phyloP scores from a whole-genome alignment of 805 yeast genomes.

The Cyberlindnera galapagoensis region DNA sequence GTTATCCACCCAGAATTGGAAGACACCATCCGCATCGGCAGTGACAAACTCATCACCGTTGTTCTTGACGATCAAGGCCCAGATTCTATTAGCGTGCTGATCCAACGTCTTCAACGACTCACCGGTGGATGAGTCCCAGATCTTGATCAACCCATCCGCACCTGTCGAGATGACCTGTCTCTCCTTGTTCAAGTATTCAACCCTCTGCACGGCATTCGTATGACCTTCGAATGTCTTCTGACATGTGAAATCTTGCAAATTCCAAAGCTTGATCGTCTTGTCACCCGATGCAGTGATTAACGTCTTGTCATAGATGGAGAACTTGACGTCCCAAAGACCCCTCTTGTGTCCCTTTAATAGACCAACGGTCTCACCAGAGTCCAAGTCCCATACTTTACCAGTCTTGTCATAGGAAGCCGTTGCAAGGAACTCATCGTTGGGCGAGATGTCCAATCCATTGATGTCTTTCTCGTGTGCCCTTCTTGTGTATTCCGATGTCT shows the following conservation, averaged over 20 bases:
- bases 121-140: conserved; percentile 77
- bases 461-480: conserved; percentile 97
- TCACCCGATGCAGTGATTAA: conserved; percentile 89
- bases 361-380: conserved; percentile 82
- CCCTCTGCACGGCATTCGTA: conserved; percentile 85
- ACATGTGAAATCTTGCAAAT: conserved; percentile 69
- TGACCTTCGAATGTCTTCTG: conserved; percentile 88
- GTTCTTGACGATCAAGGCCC: conserved; percentile 71
- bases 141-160: conserved; percentile 89
- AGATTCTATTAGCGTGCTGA: conserved; percentile 89
- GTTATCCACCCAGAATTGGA: conserved; percentile 84
- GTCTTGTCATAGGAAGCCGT: conserved; percentile 93
- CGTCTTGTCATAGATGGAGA: conserved; percentile 72
- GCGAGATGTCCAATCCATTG: conserved; percentile 83
- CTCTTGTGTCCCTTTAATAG: conserved; percentile 85
- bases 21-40: conserved; percentile 94
- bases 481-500: conserved; percentile 78
- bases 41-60: conserved; percentile 68
- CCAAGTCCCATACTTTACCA: conserved; percentile 83
- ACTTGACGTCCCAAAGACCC: conserved; percentile 89
- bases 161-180: conserved; percentile 69
- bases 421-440: conserved; percentile 82
- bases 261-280: conserved; percentile 86
- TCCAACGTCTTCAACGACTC: conserved; percentile 83
- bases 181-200: conserved; percentile 58